Evolutionary conservation across 2,329 filamentous ascomycete genomes (phyloP), one percentile per base, ranked within the genome.

Genomic region (Ustilaginoidea virens): DNA sequence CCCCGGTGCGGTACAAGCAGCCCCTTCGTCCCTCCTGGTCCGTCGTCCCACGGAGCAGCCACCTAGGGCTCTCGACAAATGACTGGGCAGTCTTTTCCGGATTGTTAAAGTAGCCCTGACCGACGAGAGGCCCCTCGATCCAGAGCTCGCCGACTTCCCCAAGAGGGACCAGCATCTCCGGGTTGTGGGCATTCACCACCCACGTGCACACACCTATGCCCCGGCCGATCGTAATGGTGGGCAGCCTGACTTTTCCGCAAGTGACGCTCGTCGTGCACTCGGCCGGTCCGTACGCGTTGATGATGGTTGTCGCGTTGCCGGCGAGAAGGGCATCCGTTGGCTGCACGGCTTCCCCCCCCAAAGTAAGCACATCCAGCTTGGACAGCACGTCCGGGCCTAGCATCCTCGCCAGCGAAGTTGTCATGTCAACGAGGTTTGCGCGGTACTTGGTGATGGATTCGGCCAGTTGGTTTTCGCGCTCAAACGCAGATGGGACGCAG

Each of bases 21-120:
- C 39, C 41, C 11, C n/a, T 25, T 9, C 35, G 34, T 6, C 36
- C 39, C 2, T 13, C 16, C 4, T 23, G 23, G 16, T 15, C 15
- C 18, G 24, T 3, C 10, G 16, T 1, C 4, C 35, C 36, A 11
- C 12, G 9, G 2, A 33, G 13, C 3, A 42, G 29, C 42, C 40
- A 44, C 3, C 23, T n/a, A 2, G 40, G 42, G 19, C 34, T 28
- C 12, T 42, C 15, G 19, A 52, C 42, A 18, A 51, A 53, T 1
- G 39, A 38, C 0, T 33, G 12, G 30, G 48, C 33, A 48, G 60
- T 54, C 27, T 37, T 38, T 4, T 26, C 30, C 0, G 43, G 15
- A 15, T 51, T 42, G 28, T 63, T 58, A 10, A 66, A 43, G 34
- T 70, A 71, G 17, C 64, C 61, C 24, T 53, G 47, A 10, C 57